Evolutionary conservation across 257 asterid genomes (phyloP).

Genomic region (Gentiana straminea): DNA sequence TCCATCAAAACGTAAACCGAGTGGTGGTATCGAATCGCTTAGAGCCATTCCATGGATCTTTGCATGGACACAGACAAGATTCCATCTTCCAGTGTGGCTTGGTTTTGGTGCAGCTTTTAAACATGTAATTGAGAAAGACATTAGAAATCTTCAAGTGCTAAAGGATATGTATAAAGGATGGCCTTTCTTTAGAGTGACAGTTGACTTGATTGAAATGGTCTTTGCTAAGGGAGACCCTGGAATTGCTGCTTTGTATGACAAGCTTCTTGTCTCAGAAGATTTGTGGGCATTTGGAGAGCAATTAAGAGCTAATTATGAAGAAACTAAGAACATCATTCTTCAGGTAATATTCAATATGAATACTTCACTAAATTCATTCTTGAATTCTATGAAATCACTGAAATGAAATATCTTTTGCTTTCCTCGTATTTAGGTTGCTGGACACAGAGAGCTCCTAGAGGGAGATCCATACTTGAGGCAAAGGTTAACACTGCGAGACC

Average conservation of each 20-base stretch:
- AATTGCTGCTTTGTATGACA: slow-evolving; percentile 71
- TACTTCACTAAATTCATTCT: neutral
- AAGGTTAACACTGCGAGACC: slow-evolving; percentile 70
- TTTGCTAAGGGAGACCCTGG: slow-evolving; percentile 81
- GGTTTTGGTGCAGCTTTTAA: slow-evolving; percentile 76
- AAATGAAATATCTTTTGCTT: neutral
- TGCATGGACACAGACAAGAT: slow-evolving; percentile 93
- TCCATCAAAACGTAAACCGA: slow-evolving; percentile 76
- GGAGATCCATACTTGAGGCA: slow-evolving; percentile 93
- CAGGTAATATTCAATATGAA: slow-evolving; percentile 28
- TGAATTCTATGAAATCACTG: neutral
- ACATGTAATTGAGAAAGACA: slow-evolving; percentile 48
- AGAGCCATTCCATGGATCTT: slow-evolving; percentile 94
- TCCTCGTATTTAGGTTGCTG: slow-evolving; percentile 49
- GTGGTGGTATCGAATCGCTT: slow-evolving; percentile 88
- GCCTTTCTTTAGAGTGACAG: slow-evolving; percentile 87
- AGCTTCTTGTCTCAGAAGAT: slow-evolving; percentile 54
- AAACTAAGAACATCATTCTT: slow-evolving; percentile 52
- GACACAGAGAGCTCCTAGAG: slow-evolving; percentile 67
- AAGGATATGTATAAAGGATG: slow-evolving; percentile 79
- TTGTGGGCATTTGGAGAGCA: slow-evolving; percentile 59
- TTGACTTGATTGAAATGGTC: slow-evolving; percentile 88
- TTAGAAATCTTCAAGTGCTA: slow-evolving; percentile 56
- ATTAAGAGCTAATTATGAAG: slow-evolving; percentile 45
- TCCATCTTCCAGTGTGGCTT: slow-evolving; percentile 93